A percentile compares a stretch with the other conserved stretches of the same genome.
Evolutionary conservation across 441 rosid species (phyloP).

Genomic region (Pelargonium fulgidum): DNA sequence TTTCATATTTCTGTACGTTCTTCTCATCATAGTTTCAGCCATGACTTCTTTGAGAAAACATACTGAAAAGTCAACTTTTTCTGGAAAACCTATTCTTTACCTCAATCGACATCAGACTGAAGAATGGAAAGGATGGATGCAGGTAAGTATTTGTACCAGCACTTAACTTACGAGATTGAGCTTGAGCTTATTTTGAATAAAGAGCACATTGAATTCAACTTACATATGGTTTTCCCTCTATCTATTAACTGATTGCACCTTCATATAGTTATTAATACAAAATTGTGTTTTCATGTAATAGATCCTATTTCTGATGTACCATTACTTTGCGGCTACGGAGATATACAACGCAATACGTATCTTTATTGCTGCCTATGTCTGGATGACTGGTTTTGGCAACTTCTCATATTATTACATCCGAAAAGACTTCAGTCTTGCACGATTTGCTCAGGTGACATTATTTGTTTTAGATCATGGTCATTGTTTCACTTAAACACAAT

Average conservation of each 20-base stretch:
- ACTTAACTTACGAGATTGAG: neutral
- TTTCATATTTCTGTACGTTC: constrained; percentile 82
- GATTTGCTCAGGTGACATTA: constrained; percentile 73
- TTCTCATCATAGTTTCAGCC: constrained; percentile 82
- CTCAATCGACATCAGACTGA: constrained; percentile 97
- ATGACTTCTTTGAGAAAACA: constrained; percentile 88
- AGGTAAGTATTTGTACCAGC: constrained; percentile 49
- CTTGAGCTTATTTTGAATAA: neutral
- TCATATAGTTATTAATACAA: neutral
- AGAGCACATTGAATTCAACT: neutral
- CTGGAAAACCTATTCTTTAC: constrained; percentile 71
- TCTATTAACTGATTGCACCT: neutral
- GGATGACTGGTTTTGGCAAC: constrained; percentile 99
- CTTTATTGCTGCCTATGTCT: constrained; percentile 95
- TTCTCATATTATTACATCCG: constrained; percentile 91
- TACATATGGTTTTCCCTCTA: too few species aligned
- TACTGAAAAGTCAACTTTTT: constrained; percentile 64
- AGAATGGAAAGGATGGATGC: constrained; percentile 99
- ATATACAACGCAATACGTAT: constrained; percentile 89
- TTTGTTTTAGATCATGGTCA: neutral
- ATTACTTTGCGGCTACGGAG: constrained; percentile 94
- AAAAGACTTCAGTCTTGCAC: constrained; percentile 89
- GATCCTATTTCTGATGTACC: constrained; percentile 94
- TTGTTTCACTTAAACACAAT: neutral
- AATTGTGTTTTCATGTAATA: constrained; percentile 28